Conservation (phyloP, 345 rosid genomes). For the Durio zibethinus region DNA sequence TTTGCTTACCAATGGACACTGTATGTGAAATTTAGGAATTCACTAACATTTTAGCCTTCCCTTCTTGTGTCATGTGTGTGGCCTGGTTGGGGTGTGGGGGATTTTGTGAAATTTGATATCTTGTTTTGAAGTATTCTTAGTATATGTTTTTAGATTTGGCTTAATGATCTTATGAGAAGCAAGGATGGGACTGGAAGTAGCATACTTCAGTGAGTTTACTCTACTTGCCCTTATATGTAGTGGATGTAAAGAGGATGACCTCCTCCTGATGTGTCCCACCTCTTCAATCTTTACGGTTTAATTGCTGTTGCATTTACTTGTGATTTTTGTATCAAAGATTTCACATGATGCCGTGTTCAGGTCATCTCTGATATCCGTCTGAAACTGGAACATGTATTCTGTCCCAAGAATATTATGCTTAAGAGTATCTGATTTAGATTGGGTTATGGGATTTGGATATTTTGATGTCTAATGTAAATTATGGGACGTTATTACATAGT, state of each 20-base stretch:
- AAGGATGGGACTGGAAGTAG: constrained; percentile 1
- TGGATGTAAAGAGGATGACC: neutral
- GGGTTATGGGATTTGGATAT: neutral
- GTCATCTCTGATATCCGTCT: too few species aligned
- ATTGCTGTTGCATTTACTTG: neutral
- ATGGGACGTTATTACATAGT: neutral
- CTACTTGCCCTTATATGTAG: neutral
- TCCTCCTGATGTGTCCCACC: neutral
- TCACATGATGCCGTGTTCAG: neutral
- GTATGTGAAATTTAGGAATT: constrained; percentile 41
- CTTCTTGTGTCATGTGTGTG: neutral
- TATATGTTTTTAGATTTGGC: neutral
- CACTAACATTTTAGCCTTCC: neutral
- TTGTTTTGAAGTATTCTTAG: constrained; percentile 9
- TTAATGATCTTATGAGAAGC: neutral
- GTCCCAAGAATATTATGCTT: neutral
- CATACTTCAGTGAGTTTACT: constrained; percentile 9
- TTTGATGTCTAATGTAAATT: neutral
- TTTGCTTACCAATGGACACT: constrained; percentile 93
- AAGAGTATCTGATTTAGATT: neutral
- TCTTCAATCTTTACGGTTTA: neutral
- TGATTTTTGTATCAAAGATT: neutral
- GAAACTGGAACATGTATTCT: neutral
- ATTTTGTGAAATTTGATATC: neutral
- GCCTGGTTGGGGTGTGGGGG: neutral